phyloP scores from a whole-genome alignment of 345 rosid species.

The Eucalyptus viminalis region DNA sequence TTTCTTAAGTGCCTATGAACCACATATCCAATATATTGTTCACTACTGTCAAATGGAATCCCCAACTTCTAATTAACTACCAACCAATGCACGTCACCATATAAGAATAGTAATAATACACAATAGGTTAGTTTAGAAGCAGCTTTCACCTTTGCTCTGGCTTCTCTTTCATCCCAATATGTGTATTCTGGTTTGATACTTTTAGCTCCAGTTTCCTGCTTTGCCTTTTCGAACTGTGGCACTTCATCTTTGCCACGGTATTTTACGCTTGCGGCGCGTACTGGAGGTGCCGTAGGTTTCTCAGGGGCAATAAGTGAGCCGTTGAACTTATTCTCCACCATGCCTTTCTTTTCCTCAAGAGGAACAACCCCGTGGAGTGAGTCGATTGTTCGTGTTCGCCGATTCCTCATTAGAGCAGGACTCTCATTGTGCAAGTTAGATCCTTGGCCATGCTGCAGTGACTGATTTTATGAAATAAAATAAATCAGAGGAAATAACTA shows the following conservation, averaged over 20 bases:
- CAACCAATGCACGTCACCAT: background rate
- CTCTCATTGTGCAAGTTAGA: background rate
- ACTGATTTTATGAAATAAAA: background rate
- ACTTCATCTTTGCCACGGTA: background rate
- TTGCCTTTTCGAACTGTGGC: background rate
- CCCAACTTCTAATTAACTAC: background rate
- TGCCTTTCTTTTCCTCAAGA: background rate
- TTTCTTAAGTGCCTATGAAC: background rate
- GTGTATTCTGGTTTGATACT: background rate
- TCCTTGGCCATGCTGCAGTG: background rate
- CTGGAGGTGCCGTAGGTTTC: background rate
- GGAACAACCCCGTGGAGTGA: background rate
- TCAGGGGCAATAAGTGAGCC: background rate
- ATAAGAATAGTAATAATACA: background rate
- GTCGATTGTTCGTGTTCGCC: background rate
- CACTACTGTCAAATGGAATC: background rate
- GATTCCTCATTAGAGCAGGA: background rate
- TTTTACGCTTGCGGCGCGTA: background rate
- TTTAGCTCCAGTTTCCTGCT: background rate
- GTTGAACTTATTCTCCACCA: background rate
- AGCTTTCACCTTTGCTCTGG: background rate
- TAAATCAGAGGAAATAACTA: background rate
- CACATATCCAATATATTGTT: background rate
- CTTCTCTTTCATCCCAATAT: background rate
- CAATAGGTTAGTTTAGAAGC: background rate